phyloP scores from a whole-genome alignment of 2,329 filamentous ascomycete genomes.

The Apiospora phragmitis region DNA sequence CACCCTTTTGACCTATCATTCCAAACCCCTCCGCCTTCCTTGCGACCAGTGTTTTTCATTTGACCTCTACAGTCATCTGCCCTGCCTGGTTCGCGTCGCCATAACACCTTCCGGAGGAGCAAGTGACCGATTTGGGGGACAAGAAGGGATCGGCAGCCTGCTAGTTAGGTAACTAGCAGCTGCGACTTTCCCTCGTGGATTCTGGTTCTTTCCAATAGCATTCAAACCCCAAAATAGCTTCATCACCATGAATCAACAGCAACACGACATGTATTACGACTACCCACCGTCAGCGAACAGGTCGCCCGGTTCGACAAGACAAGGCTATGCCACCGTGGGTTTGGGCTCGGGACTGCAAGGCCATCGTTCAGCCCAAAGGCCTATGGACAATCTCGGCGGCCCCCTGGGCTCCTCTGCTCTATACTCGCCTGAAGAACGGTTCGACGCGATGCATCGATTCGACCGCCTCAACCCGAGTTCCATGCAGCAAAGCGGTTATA shows the following conservation, averaged over 20 bases:
- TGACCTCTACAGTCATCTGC: not conserved
- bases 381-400: constrained; percentile 72
- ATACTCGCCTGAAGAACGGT: constrained; percentile 68
- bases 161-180: constrained; percentile 10
- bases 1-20: constrained; percentile 2
- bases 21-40: not conserved
- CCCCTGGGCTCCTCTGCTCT: constrained; percentile 59
- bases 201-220: constrained; percentile 4
- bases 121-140: not conserved
- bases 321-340: constrained; percentile 58
- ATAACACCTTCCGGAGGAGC: not conserved
- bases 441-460: constrained; percentile 49
- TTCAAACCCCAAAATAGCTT: constrained; percentile 5
- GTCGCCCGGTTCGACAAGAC: constrained; percentile 71
- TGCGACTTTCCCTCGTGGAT: constrained; percentile 8
- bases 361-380: constrained; percentile 72
- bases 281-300: constrained; percentile 62
- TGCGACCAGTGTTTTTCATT: not conserved
- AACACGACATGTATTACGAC: constrained; percentile 73
- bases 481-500: constrained; percentile 43
- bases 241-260: constrained; percentile 50
- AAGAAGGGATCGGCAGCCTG: constrained; percentile 10
- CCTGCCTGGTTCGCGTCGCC: not conserved
- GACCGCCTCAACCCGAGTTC: constrained; percentile 26
- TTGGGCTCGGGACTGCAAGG: constrained; percentile 47